Evolutionary conservation across 495 filamentous ascomycete species (phyloP).

Genomic region (Podospora pseudopauciseta): DNA sequence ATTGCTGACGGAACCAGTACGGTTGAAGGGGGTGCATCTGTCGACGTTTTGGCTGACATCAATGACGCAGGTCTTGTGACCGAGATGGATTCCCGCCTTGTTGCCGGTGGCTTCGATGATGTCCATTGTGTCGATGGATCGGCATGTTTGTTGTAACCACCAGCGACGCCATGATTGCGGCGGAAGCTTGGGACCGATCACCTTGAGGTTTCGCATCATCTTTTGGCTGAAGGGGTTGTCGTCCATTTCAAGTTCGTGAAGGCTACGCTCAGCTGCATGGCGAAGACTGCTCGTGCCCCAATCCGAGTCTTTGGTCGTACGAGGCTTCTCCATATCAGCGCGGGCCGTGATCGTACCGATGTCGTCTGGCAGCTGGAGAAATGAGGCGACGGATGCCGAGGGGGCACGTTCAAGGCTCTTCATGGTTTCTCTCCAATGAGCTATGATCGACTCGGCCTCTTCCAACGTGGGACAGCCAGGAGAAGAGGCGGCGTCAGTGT

Average conservation of each 20-base stretch:
- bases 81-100: slow-evolving; percentile 50
- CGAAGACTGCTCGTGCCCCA: slow-evolving; percentile 25
- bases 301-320: slow-evolving; percentile 8
- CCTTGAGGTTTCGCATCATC: slow-evolving; percentile 19
- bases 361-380: slow-evolving; percentile 59
- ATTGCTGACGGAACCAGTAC: not conserved
- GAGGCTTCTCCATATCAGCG: slow-evolving; percentile 36
- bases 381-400: slow-evolving; percentile 60
- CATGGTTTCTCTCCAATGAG: slow-evolving; percentile 33
- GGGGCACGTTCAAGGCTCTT: slow-evolving; percentile 51
- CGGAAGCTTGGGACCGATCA: slow-evolving; percentile 13
- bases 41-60: slow-evolving; percentile 79
- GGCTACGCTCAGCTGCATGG: slow-evolving; percentile 16
- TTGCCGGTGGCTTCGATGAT: slow-evolving; percentile 52
- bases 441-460: slow-evolving; percentile 1
- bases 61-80: slow-evolving; percentile 58
- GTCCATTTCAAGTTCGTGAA: slow-evolving; percentile 4
- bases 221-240: slow-evolving; percentile 26
- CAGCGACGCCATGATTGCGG: slow-evolving; percentile 16
- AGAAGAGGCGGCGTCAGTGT: slow-evolving; percentile 28
- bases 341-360: slow-evolving; percentile 49
- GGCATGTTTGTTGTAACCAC: slow-evolving; percentile 38
- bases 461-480: slow-evolving; percentile 22
- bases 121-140: slow-evolving; percentile 68
- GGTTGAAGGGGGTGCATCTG: slow-evolving; percentile 33